Percentiles rank a stretch among this genome's conserved stretches.
Conservation (phyloP, 2,329 filamentous ascomycete species). For the Cercospora janseana region DNA sequence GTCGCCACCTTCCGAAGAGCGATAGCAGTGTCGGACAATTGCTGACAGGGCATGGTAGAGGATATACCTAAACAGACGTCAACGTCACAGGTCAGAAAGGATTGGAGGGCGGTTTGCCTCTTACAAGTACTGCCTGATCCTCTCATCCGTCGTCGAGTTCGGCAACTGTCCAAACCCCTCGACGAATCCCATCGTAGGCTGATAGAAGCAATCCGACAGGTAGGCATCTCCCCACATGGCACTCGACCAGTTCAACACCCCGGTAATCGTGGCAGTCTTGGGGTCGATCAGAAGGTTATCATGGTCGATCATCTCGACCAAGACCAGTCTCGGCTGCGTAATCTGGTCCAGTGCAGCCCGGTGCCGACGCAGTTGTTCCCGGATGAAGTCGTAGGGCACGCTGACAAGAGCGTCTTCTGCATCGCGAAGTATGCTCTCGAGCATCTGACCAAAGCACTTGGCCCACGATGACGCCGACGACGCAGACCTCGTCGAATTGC, state of each 20-base stretch:
- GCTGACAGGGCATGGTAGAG: slow-evolving; percentile 45
- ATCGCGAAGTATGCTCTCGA: slow-evolving; percentile 56
- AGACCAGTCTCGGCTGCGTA: slow-evolving; percentile 51
- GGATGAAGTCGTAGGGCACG: slow-evolving; percentile 56
- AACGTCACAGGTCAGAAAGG: neutral
- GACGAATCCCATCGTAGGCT: slow-evolving; percentile 43
- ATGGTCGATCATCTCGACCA: slow-evolving; percentile 50
- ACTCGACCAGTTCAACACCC: slow-evolving; percentile 54
- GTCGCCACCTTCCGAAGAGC: slow-evolving; percentile 41
- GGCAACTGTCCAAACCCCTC: slow-evolving; percentile 45
- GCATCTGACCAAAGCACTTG: slow-evolving; percentile 51
- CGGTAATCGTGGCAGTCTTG: slow-evolving; percentile 44
- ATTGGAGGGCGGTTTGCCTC: slow-evolving; percentile 26
- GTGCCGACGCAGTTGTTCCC: slow-evolving; percentile 49
- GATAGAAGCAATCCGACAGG: slow-evolving; percentile 52
- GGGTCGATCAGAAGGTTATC: slow-evolving; percentile 54
- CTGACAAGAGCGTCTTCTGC: slow-evolving; percentile 59
- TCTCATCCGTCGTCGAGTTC: slow-evolving; percentile 34
- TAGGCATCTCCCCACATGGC: slow-evolving; percentile 58
- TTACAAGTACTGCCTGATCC: slow-evolving; percentile 45
- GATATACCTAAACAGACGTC: slow-evolving; percentile 41
- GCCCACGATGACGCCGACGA: slow-evolving; percentile 52
- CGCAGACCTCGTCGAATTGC: neutral
- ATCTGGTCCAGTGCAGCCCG: slow-evolving; percentile 51
- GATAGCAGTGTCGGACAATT: slow-evolving; percentile 47